phyloP scores from a whole-genome alignment of 176 grass and related monocot genomes.

The Juncus inflexus region DNA sequence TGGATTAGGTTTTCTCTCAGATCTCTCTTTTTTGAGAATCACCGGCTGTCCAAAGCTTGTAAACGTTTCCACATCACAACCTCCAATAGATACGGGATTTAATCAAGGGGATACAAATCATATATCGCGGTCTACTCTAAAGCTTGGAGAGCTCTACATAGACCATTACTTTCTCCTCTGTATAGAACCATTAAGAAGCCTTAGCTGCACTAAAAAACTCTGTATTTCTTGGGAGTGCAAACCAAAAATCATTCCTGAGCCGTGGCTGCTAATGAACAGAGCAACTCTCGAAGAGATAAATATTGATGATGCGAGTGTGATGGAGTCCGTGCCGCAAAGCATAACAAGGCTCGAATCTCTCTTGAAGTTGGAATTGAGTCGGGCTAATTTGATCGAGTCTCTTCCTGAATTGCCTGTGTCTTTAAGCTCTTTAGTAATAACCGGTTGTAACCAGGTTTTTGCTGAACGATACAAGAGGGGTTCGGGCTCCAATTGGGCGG shows the following conservation, averaged over 20 bases:
- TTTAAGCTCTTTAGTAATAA: constrained; percentile 3
- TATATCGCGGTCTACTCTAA: not conserved
- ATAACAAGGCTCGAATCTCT: constrained; percentile 9
- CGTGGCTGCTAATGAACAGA: constrained; percentile 29
- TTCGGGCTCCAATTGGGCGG: constrained; percentile 18
- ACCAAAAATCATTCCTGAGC: not conserved
- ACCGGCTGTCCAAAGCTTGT: constrained; percentile 10
- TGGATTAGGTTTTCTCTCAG: constrained; percentile 16
- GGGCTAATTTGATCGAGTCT: constrained; percentile 6
- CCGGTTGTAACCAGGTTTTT: constrained; percentile 22
- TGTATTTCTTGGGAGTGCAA: constrained; percentile 12
- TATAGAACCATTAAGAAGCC: constrained; percentile 37
- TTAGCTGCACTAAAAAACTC: not conserved
- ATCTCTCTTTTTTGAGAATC: constrained; percentile 22
- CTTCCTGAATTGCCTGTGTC: constrained; percentile 15
- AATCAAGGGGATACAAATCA: not conserved
- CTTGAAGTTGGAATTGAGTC: constrained; percentile 14
- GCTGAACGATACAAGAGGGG: not conserved
- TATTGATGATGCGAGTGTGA: not conserved
- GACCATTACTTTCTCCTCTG: constrained; percentile 3
- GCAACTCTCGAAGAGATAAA: constrained; percentile 1
- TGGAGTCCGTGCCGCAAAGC: constrained; percentile 4
- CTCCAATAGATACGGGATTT: not conserved
- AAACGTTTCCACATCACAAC: not conserved
- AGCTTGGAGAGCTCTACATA: constrained; percentile 18